Percentiles rank a stretch among this genome's conserved stretches.
Evolutionary conservation across 805 yeast species (phyloP).

Genomic region (Candida corydali): DNA sequence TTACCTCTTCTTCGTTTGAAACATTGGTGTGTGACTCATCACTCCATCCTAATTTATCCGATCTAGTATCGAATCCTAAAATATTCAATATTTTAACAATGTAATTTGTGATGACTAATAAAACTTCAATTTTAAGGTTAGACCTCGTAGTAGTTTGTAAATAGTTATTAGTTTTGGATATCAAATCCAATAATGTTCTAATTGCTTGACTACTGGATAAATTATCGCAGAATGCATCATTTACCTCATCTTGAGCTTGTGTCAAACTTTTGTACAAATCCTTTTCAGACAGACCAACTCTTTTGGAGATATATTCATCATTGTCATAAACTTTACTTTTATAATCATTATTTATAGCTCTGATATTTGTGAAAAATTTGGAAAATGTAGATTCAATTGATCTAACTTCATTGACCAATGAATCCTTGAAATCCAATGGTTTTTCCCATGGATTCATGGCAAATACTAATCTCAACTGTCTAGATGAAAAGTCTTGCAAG

Average conservation of each 20-base stretch:
- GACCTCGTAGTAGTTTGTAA: slow-evolving; percentile 43
- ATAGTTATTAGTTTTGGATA: slow-evolving; percentile 69
- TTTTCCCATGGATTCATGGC: slow-evolving; percentile 91
- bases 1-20: slow-evolving; percentile 53
- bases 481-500: slow-evolving; percentile 58
- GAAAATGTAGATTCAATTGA: slow-evolving; percentile 68
- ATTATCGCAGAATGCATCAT: slow-evolving; percentile 84
- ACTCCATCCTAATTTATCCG: slow-evolving; percentile 80
- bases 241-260: slow-evolving; percentile 54
- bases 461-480: slow-evolving; percentile 88
- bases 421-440: slow-evolving; percentile 87
- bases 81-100: slow-evolving; percentile 65
- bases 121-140: slow-evolving; percentile 59
- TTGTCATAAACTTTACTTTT: slow-evolving; percentile 41
- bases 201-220: slow-evolving; percentile 75
- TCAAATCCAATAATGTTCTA: slow-evolving; percentile 60
- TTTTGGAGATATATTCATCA: slow-evolving; percentile 58
- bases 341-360: slow-evolving; percentile 73
- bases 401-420: slow-evolving; percentile 71
- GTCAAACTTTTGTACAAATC: slow-evolving; percentile 48
- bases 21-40: slow-evolving; percentile 23
- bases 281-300: slow-evolving; percentile 52
- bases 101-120: slow-evolving; percentile 62
- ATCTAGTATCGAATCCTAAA: slow-evolving; percentile 71
- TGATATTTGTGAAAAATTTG: slow-evolving; percentile 82